Evolutionary conservation across 202 grass and related monocot species (phyloP).

Genomic region (Bolboschoenoplectus hybrid): DNA sequence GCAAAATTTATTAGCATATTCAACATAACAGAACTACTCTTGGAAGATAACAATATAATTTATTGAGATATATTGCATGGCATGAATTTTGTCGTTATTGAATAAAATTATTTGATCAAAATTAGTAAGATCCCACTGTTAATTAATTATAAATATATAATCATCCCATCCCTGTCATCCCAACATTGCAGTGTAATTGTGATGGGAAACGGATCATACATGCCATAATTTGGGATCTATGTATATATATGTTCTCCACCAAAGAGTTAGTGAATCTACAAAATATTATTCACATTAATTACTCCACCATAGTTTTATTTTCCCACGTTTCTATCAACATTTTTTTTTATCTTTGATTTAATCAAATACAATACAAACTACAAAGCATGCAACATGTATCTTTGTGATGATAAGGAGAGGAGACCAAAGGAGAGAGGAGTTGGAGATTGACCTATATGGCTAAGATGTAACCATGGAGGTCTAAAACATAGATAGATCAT

Average conservation of each 20-base stretch:
- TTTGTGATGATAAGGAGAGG: background rate
- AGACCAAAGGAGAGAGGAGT: background rate
- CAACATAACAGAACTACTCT: background rate
- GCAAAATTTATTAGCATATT: background rate
- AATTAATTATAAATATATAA: background rate
- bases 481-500: background rate
- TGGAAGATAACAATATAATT: background rate
- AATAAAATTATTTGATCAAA: background rate
- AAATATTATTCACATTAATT: background rate
- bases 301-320: background rate
- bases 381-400: background rate
- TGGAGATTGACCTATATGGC: background rate
- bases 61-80: too few species aligned
- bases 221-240: background rate
- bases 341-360: background rate
- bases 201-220: background rate
- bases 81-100: background rate
- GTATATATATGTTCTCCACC: background rate
- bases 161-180: background rate
- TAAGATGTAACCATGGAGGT: constrained; percentile 6
- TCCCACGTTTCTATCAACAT: constrained; percentile 10
- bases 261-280: background rate
- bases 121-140: background rate
- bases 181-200: background rate
- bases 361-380: background rate